Evolutionary conservation across 2,329 filamentous ascomycete genomes (phyloP).

Genomic region (Exophiala sp.): DNA sequence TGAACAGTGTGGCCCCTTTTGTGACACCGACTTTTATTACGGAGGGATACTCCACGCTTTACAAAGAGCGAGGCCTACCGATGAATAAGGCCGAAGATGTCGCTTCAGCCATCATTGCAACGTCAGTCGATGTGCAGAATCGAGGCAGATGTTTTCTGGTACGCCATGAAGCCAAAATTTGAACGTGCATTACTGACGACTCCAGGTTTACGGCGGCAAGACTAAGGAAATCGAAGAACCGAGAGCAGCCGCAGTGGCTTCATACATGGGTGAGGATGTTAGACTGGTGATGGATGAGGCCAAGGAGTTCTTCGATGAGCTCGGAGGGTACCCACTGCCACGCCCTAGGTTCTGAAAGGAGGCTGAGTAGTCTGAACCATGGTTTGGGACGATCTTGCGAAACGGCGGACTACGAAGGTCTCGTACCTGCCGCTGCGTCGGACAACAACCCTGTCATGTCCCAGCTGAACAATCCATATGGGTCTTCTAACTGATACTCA

Average conservation of each 20-base stretch:
- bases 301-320: neutral
- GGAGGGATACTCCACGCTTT: constrained; percentile 37
- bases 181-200: no score
- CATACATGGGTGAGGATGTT: neutral
- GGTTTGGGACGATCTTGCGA: no score
- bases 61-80: constrained; percentile 39
- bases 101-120: constrained; percentile 38
- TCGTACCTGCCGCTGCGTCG: neutral
- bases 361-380: neutral
- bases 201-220: no score
- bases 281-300: neutral
- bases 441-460: constrained; percentile 12
- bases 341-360: neutral
- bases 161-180: neutral
- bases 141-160: constrained; percentile 9
- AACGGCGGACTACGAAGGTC: neutral
- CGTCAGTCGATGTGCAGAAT: neutral
- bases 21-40: constrained; percentile 47
- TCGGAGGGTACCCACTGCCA: no score
- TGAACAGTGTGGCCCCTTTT: constrained; percentile 51
- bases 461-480: constrained; percentile 5
- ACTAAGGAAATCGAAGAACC: no score
- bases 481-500: constrained; percentile 2
- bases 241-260: no score
- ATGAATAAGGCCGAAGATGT: constrained; percentile 44